Conservation (phyloP, 2,329 filamentous ascomycete genomes). For the Talaromyces sp. region DNA sequence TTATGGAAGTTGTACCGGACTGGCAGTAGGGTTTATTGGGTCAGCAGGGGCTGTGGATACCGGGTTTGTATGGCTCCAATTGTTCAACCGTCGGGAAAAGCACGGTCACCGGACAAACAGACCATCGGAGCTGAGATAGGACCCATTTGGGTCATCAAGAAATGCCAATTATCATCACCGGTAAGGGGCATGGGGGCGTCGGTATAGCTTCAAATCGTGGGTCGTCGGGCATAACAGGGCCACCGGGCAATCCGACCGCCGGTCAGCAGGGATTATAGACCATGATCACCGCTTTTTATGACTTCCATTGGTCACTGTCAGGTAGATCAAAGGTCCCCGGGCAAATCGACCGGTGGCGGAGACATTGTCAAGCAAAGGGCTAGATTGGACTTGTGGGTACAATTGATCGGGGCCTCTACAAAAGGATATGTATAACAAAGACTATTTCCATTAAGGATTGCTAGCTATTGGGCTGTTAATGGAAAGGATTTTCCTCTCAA, state of each 20-base stretch:
- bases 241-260: too few relatives aligned
- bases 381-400: background rate
- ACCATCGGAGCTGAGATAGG: background rate
- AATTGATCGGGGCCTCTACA: background rate
- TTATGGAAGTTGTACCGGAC: background rate
- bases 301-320: background rate
- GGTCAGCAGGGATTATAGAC: background rate
- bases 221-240: background rate
- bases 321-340: background rate
- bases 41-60: background rate
- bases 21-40: background rate
- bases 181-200: background rate
- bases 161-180: background rate
- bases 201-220: background rate
- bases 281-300: background rate
- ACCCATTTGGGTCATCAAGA: background rate
- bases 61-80: background rate
- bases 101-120: background rate
- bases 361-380: background rate
- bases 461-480: background rate
- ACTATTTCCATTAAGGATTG: background rate
- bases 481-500: background rate
- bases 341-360: background rate
- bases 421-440: background rate
- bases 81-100: background rate